Evolutionary conservation across 2,329 filamentous ascomycete species (phyloP).

Genomic region (Claviceps pazoutovae): DNA sequence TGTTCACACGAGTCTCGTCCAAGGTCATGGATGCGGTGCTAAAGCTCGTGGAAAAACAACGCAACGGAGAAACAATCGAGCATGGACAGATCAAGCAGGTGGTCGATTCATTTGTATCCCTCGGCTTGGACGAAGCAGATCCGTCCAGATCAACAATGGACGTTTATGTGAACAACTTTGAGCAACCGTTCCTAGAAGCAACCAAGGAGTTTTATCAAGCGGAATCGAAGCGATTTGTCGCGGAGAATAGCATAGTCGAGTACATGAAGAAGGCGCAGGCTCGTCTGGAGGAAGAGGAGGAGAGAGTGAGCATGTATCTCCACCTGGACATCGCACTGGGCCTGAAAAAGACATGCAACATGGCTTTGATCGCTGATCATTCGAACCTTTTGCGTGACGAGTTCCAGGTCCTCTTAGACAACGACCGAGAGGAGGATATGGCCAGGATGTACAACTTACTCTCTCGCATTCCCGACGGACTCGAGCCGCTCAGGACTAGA

Average conservation of each 20-base stretch:
- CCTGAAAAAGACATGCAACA: slow-evolving; percentile 77
- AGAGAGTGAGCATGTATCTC: slow-evolving; percentile 81
- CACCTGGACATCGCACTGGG: slow-evolving; percentile 77
- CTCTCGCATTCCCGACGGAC: slow-evolving; percentile 74
- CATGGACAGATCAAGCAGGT: slow-evolving; percentile 94
- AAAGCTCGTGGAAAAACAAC: slow-evolving; percentile 90
- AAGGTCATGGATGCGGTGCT: slow-evolving; percentile 94
- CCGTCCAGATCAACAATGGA: slow-evolving; percentile 88
- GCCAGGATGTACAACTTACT: slow-evolving; percentile 91
- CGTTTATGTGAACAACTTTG: slow-evolving; percentile 85
- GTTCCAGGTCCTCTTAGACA: slow-evolving; percentile 86
- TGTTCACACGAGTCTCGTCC: slow-evolving; percentile 69
- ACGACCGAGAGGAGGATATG: slow-evolving; percentile 90
- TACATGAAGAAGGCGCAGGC: slow-evolving; percentile 99
- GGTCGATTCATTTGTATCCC: slow-evolving; percentile 88
- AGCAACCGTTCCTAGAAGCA: slow-evolving; percentile 76
- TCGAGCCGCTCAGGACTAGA: slow-evolving; percentile 72
- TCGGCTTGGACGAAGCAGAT: slow-evolving; percentile 87
- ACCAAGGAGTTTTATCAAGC: slow-evolving; percentile 78
- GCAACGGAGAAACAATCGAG: slow-evolving; percentile 95
- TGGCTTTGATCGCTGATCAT: slow-evolving; percentile 80
- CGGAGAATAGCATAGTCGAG: slow-evolving; percentile 93
- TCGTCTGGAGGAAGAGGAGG: slow-evolving; percentile 82
- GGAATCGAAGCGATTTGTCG: slow-evolving; percentile 87
- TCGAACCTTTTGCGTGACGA: slow-evolving; percentile 79